A percentile compares a stretch with the other conserved stretches of the same genome.
Conservation (phyloP, 2,329 filamentous ascomycete species). For the Cladosporium oxysporum region DNA sequence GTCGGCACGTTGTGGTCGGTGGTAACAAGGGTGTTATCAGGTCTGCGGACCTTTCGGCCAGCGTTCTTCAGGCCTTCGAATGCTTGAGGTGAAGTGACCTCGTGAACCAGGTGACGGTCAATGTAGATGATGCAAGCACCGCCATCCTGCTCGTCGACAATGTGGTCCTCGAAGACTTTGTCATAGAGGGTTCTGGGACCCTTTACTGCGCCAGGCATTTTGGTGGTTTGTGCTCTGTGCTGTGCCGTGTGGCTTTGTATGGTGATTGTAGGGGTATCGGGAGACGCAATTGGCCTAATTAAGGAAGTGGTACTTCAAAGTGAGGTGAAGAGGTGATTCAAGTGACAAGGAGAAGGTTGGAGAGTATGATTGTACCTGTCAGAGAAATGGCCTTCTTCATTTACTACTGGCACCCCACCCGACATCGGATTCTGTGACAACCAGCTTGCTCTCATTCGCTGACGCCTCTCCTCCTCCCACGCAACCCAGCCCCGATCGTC, state of each 20-base stretch:
- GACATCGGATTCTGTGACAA: constrained; percentile 18
- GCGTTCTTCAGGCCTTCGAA: constrained; percentile 95
- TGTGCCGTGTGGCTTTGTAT: neutral
- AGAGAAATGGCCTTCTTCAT: constrained; percentile 2
- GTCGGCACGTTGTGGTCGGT: constrained; percentile 98
- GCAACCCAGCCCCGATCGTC: neutral
- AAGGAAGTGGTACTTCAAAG: neutral
- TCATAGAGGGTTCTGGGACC: constrained; percentile 63
- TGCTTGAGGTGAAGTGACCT: constrained; percentile 98
- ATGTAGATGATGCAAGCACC: constrained; percentile 93
- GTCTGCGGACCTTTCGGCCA: constrained; percentile 80
- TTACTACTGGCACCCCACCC: constrained; percentile 17
- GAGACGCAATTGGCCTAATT: neutral
- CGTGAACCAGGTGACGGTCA: constrained; percentile 93
- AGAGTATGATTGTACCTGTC: neutral
- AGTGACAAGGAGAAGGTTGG: neutral
- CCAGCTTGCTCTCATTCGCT: constrained; percentile 16
- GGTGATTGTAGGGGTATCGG: neutral
- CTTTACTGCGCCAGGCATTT: constrained; percentile 37
- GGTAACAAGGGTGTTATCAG: constrained; percentile 94
- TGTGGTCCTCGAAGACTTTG: constrained; percentile 93
- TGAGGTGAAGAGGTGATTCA: neutral
- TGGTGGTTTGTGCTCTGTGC: constrained; percentile 11
- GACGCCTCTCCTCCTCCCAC: neutral
- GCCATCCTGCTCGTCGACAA: constrained; percentile 93